Percentiles rank a stretch among this genome's conserved stretches.
phyloP scores from a whole-genome alignment of 805 yeast species.

The Tetrapisispora taiwanensis region DNA sequence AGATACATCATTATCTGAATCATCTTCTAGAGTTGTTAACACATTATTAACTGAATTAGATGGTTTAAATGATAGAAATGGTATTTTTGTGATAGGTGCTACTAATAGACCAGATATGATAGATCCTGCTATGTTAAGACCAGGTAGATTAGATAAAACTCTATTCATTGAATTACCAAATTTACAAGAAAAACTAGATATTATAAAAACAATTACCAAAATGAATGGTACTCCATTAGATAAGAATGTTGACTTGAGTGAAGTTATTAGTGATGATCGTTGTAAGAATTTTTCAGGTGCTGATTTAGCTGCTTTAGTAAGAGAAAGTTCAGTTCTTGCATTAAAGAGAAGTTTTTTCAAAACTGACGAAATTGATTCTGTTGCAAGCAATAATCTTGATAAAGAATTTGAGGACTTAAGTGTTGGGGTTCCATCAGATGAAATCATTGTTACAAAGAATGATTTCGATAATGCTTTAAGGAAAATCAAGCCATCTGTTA shows the following conservation, averaged over 20 bases:
- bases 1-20: constrained; percentile 78
- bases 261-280: constrained; percentile 63
- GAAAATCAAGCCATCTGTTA: constrained; percentile 80
- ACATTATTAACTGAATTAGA: constrained; percentile 90
- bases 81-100: constrained; percentile 92
- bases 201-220: constrained; percentile 62
- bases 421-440: constrained; percentile 23
- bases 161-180: constrained; percentile 83
- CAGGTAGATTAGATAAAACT: constrained; percentile 91
- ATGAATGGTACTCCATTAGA: constrained; percentile 70
- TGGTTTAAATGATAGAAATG: constrained; percentile 85
- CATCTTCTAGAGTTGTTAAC: constrained; percentile 88
- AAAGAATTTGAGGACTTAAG: constrained; percentile 33
- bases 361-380: constrained; percentile 33
- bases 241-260: constrained; percentile 45
- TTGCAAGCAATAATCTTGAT: constrained; percentile 39
- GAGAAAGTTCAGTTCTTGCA: constrained; percentile 91
- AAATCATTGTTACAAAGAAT: constrained; percentile 45
- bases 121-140: constrained; percentile 95
- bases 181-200: constrained; percentile 68
- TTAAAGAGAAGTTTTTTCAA: constrained; percentile 63
- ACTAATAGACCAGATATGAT: constrained; percentile 97
- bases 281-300: constrained; percentile 94
- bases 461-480: constrained; percentile 68
- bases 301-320: constrained; percentile 79